Percentiles rank a stretch among this genome's conserved stretches.
Conservation (phyloP, 2,329 filamentous ascomycete species). For the Pseudodiploospora longispora region DNA sequence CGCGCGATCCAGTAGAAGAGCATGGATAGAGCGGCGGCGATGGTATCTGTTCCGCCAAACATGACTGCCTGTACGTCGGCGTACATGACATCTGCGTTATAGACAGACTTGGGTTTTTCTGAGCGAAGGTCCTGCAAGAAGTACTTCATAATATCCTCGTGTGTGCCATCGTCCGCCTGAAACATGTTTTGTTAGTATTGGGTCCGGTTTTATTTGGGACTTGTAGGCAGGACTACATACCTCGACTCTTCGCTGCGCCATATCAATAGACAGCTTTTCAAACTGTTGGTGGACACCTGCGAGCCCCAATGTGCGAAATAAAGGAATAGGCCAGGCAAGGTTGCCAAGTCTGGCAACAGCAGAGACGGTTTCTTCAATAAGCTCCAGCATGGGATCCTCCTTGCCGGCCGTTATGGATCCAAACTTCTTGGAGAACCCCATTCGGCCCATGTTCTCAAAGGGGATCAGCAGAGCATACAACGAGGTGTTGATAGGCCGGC, state of each 20-base stretch:
- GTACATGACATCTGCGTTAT: slow-evolving; percentile 14
- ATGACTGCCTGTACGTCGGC: slow-evolving; percentile 14
- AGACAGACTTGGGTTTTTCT: slow-evolving; percentile 14
- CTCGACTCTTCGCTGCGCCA: slow-evolving; percentile 15
- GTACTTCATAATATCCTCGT: slow-evolving; percentile 17
- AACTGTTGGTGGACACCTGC: slow-evolving; percentile 8
- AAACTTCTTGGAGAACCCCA: slow-evolving; percentile 18
- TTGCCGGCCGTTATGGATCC: slow-evolving; percentile 14
- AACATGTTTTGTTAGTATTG: neutral
- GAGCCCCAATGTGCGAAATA: slow-evolving; percentile 8
- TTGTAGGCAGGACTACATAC: slow-evolving; percentile 1
- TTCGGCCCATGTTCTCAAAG: slow-evolving; percentile 22
- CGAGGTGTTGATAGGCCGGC: slow-evolving; percentile 14
- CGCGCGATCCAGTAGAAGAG: neutral
- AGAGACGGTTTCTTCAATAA: slow-evolving; percentile 15
- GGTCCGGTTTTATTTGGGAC: too few species aligned
- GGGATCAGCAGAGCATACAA: slow-evolving; percentile 18
- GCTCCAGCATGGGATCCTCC: slow-evolving; percentile 14
- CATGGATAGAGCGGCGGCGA: neutral
- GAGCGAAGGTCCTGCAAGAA: slow-evolving; percentile 15
- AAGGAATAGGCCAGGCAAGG: slow-evolving; percentile 15
- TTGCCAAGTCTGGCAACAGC: slow-evolving; percentile 11
- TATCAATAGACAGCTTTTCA: slow-evolving; percentile 40
- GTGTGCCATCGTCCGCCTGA: slow-evolving; percentile 7
- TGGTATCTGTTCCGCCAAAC: slow-evolving; percentile 8